These are phyloP conservation scores for Sporothrix phasma DNA, from an alignment of 2,329 filamentous ascomycete species.

Conservation along the genomic window DNA sequence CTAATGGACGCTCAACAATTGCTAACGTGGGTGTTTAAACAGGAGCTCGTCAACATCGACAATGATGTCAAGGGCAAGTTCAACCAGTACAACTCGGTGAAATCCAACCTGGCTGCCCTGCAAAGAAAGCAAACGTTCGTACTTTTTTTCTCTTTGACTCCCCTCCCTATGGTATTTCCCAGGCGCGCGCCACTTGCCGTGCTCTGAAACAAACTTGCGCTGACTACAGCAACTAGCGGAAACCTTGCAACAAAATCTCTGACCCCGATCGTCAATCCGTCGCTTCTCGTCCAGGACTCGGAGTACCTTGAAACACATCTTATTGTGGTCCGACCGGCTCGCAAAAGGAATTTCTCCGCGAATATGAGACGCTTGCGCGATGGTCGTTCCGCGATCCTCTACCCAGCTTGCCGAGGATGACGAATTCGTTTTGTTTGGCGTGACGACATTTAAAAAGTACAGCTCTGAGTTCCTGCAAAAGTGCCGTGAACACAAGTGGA, in stretches of 20 bases:
- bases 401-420: slow-evolving; percentile 72
- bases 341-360: slow-evolving; percentile 79
- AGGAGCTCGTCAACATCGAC: slow-evolving; percentile 87
- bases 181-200: too few species aligned
- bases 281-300: slow-evolving; percentile 72
- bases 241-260: slow-evolving; percentile 93
- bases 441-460: slow-evolving; percentile 90
- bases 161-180: too few species aligned
- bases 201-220: background rate
- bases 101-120: slow-evolving; percentile 69
- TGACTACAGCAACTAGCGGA: slow-evolving; percentile 47
- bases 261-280: slow-evolving; percentile 74
- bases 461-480: slow-evolving; percentile 82
- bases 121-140: slow-evolving; percentile 79
- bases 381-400: slow-evolving; percentile 89
- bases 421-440: slow-evolving; percentile 80
- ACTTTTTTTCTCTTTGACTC: too few species aligned
- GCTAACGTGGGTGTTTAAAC: background rate
- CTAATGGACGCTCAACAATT: too few species aligned
- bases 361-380: slow-evolving; percentile 79
- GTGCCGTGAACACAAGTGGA: slow-evolving; percentile 87
- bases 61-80: slow-evolving; percentile 94
- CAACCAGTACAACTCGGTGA: slow-evolving; percentile 86
- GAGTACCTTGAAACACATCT: slow-evolving; percentile 97
- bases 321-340: slow-evolving; percentile 68